Evolutionary conservation across 2,329 filamentous ascomycete genomes (phyloP), one percentile per base, ranked within the genome.

Genomic region (Alternaria rosae): DNA sequence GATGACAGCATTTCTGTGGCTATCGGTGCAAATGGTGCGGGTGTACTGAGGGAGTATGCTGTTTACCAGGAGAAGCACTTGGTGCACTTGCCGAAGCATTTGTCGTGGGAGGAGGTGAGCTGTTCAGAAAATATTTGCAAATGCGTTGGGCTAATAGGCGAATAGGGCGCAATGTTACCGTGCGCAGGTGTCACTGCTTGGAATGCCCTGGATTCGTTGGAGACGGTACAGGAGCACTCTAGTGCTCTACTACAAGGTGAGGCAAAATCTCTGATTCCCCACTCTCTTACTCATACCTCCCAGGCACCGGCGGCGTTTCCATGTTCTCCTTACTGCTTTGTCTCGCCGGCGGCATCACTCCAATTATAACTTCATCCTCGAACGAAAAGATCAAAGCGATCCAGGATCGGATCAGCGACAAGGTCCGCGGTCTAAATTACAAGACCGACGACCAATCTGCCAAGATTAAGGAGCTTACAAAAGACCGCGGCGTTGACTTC

Each of bases 361-460:
- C 89, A 2, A 86, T 90, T 51, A 84, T 88, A 1, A 90, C 87
- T 0, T 89, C 87, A 0, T 87, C 84, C 0, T 85, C 84, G 0
- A 80, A 85, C 8, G 76, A 79, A 2, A 89, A 89, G 70, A 81
- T 82, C 0, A 75, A 82, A 25, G 78, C 76, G 9, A 77, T 89
- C n/a, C 81, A 86, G 32, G 41, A 55, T 7, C 62, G 65, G n/a
- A 25, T 74, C 8, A 62, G 59, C 15, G 64, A 67, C 1, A 21
- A 43, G 3, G 52, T 76, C 15, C 12, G 56, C 56, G 78, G 85
- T 9, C 81, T 90, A 70, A 90, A 91, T 75, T 91, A 91, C 74
- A 86, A 83, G 56, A 81, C 74, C 0, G 79, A 82, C 0, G 83
- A 86, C 45, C 88, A 87, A 85, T 84, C 85, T 7, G 79, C 81